Percentiles rank a stretch among this genome's conserved stretches.
phyloP scores from a whole-genome alignment of 306 rosid species.

The Gastrolobium villosum region DNA sequence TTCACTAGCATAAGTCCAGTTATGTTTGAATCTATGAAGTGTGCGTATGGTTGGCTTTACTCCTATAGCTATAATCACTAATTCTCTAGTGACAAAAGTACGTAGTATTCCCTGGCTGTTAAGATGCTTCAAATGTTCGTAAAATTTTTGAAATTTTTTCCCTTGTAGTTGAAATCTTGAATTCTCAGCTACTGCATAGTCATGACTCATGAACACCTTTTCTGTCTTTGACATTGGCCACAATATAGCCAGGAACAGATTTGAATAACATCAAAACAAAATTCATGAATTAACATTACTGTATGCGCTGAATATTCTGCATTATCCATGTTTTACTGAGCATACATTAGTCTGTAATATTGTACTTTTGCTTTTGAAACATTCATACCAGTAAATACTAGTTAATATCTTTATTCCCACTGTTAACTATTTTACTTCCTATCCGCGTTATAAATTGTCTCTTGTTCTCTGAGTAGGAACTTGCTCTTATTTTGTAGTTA shows the following conservation, averaged over 20 bases:
- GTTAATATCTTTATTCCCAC: neutral
- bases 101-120: neutral
- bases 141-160: neutral
- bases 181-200: neutral
- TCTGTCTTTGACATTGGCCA: conserved; percentile 9
- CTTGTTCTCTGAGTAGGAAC: conserved; percentile 10
- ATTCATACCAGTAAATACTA: conserved; percentile 10
- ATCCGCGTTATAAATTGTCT: neutral
- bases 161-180: conserved; percentile 26
- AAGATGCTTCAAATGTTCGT: conserved; percentile 15
- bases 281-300: conserved; percentile 17
- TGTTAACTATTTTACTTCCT: conserved; percentile 13
- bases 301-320: conserved; percentile 7
- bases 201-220: conserved; percentile 13
- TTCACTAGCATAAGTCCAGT: neutral
- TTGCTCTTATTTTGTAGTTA: neutral
- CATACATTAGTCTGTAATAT: neutral
- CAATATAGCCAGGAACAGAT: conserved; percentile 3
- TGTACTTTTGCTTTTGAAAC: neutral
- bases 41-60: conserved; percentile 3
- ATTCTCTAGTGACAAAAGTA: conserved; percentile 1
- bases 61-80: neutral
- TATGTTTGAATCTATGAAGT: neutral
- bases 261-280: conserved; percentile 7
- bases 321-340: neutral